phyloP scores from a whole-genome alignment of 2,329 filamentous ascomycete genomes.

The Microsporum canis region DNA sequence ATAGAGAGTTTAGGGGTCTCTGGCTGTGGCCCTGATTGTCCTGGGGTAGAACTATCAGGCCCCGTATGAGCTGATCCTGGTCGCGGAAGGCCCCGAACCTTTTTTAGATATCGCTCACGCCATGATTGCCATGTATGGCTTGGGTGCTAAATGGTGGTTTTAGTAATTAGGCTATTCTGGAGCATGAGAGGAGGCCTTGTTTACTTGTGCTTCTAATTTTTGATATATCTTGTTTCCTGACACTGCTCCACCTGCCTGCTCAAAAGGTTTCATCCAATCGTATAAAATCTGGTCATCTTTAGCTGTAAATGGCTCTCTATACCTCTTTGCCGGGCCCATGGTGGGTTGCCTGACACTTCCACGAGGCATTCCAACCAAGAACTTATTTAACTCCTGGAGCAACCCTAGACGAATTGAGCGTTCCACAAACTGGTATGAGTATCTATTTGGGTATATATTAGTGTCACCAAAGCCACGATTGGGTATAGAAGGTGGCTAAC shows the following conservation, averaged over 20 bases:
- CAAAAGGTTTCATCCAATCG: constrained; percentile 33
- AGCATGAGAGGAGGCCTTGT: not conserved
- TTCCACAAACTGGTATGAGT: constrained; percentile 50
- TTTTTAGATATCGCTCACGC: constrained; percentile 38
- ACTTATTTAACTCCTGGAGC: constrained; percentile 38
- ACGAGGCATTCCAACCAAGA: constrained; percentile 37
- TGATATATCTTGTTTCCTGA: constrained; percentile 38
- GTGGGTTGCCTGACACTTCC: constrained; percentile 32
- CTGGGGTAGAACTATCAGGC: not conserved
- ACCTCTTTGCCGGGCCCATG: constrained; percentile 30
- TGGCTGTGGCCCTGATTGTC: not conserved
- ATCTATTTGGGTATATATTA: constrained; percentile 21
- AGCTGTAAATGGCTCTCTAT: constrained; percentile 28
- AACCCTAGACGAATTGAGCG: constrained; percentile 39
- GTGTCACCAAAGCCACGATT: not conserved
- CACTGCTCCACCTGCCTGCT: constrained; percentile 22
- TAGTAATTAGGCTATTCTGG: not conserved
- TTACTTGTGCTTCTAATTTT: constrained; percentile 31
- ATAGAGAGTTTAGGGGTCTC: not conserved
- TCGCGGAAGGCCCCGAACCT: constrained; percentile 26
- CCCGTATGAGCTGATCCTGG: constrained; percentile 20
- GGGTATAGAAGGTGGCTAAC: constrained; percentile 12
- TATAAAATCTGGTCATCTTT: constrained; percentile 37
- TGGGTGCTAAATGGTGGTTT: constrained; percentile 25
- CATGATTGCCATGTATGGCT: constrained; percentile 40